Evolutionary conservation across 1,284 basidiomycete species (phyloP), one percentile per base, ranked within the genome.

Genomic region (Apiotrichum akiyoshidainum): DNA sequence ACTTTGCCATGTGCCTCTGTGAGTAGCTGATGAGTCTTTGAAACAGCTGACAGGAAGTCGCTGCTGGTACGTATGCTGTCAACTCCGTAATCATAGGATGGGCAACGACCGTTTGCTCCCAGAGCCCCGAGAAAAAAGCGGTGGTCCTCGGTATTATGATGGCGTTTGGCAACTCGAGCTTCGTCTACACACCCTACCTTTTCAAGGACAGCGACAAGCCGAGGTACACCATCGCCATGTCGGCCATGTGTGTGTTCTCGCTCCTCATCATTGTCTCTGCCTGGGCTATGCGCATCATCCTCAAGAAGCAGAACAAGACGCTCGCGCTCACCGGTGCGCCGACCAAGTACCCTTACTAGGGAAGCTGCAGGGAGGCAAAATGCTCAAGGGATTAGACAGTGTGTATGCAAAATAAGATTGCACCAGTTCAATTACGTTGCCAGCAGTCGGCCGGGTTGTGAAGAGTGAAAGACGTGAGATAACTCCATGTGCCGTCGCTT

Each of bases 151-250:
- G 66, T 34, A 66, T 63, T 40, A 62, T 67, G 59, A 72, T 69
- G 60, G 60, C 62, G 4, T 52, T 69, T 26, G 65, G 60, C 31
- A 66, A 66, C 53, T 40, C 53, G 60, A 34, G 31, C 42, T 54
- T 22, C 59, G 65, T 73, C 54, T 73, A 68, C 68, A 65, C 66
- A 11, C 69, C 70, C 3, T 73, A 70, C 61, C 57, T 73, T 13
- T 71, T 70, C 65, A 60, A 61, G n/a, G 61, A 63, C 13, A 59
- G 44, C 33, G 62, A 68, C 33, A 58, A 55, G 5, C 71, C 71
- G 9, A 46, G 52, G 17, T 71, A 72, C 64, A 46, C 40, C 40
- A 41, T 41, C 40, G 60, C 60, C n/a, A 62, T 62, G 60, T 31
- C 16, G 19, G 58, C 57, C 42, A 64, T 67, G 64, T 64, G 64